phyloP scores from a whole-genome alignment of 2,329 filamentous ascomycete genomes.

The Scorias spongiosa region DNA sequence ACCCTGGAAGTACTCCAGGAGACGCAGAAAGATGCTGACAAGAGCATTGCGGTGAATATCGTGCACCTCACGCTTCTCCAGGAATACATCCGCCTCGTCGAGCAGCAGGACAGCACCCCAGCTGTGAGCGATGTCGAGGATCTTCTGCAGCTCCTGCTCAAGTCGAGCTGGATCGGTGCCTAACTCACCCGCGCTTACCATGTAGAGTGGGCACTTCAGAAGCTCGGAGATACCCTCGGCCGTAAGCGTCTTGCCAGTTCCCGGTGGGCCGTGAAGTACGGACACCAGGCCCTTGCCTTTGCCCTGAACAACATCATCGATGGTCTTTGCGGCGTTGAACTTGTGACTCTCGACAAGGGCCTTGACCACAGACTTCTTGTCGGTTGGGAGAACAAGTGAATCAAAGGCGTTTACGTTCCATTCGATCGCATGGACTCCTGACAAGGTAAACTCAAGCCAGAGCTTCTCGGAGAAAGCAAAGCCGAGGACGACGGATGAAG shows the following conservation, averaged over 20 bases:
- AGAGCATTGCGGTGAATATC: conserved; percentile 76
- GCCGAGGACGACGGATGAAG: conserved; percentile 70
- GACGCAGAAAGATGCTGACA: conserved; percentile 72
- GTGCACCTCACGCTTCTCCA: conserved; percentile 68
- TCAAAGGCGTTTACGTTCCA: conserved; percentile 78
- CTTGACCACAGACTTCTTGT: conserved; percentile 52
- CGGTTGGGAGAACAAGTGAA: conserved; percentile 55
- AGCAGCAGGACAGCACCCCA: conserved; percentile 78
- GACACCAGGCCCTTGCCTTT: conserved; percentile 76
- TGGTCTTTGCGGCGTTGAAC: conserved; percentile 64
- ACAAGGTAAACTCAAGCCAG: conserved; percentile 79
- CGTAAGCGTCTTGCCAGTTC: conserved; percentile 78
- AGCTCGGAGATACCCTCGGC: conserved; percentile 76
- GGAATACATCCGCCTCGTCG: conserved; percentile 73
- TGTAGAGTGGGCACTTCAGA: conserved; percentile 67
- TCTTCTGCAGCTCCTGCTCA: conserved; percentile 65
- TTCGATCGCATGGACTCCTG: conserved; percentile 61
- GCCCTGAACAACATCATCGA: conserved; percentile 56
- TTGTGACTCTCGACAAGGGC: conserved; percentile 75
- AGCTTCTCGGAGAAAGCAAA: conserved; percentile 80
- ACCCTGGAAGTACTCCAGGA: conserved; percentile 84
- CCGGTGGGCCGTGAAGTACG: conserved; percentile 71
- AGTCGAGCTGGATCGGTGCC: conserved; percentile 61
- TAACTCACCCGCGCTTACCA: conserved; percentile 67
- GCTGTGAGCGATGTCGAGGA: conserved; percentile 69